Evolutionary conservation across 1,139 yeast species (phyloP).

Genomic region (Kluyveromyces marxianus): DNA sequence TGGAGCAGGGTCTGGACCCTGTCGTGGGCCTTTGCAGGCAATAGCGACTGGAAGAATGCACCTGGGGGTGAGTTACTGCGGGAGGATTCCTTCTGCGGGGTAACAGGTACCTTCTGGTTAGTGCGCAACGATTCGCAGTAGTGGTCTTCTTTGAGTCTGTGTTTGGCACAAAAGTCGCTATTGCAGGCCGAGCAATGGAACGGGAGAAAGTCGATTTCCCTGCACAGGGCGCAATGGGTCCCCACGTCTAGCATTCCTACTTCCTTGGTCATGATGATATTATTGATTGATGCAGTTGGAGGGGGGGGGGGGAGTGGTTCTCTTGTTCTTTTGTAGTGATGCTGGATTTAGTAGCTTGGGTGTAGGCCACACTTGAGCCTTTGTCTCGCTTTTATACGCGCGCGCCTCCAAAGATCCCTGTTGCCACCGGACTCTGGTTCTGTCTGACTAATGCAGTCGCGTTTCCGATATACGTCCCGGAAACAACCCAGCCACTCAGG

Average conservation of each 20-base stretch:
- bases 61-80: conserved; percentile 4
- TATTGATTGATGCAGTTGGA: neutral
- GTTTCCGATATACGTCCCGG: no score
- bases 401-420: no score
- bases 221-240: conserved; percentile 55
- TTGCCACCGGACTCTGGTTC: no score
- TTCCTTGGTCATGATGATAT: conserved; percentile 7
- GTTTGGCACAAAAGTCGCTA: conserved; percentile 50
- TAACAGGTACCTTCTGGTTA: conserved; percentile 16
- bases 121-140: conserved; percentile 31
- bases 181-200: conserved; percentile 54
- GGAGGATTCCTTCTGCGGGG: conserved; percentile 18
- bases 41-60: conserved; percentile 32
- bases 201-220: conserved; percentile 62
- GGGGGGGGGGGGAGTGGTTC: no score
- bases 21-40: conserved; percentile 50
- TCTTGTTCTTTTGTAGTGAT: no score
- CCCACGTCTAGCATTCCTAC: conserved; percentile 61
- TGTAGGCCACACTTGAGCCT: no score
- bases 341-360: no score
- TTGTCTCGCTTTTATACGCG: no score
- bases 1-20: conserved; percentile 29
- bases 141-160: conserved; percentile 44
- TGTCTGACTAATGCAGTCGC: no score
- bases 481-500: no score